Percentiles rank a stretch among this genome's conserved stretches.
phyloP scores from a whole-genome alignment of 2,329 filamentous ascomycete genomes.

The Aspergillus sp. region DNA sequence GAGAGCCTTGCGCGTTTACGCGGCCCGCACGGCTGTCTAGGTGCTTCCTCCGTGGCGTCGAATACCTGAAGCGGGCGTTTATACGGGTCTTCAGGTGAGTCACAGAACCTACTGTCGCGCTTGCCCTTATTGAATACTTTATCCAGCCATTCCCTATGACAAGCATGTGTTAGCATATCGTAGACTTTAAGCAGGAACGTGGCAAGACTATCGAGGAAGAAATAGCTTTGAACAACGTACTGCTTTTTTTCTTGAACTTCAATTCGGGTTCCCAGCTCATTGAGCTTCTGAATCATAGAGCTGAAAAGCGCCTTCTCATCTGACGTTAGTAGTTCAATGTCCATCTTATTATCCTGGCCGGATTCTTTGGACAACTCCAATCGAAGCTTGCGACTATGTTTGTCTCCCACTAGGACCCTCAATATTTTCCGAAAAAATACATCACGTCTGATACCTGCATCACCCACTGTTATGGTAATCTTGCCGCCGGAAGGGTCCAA shows the following conservation, averaged over 20 bases:
- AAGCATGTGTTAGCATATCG: conserved; percentile 15
- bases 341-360: conserved; percentile 23
- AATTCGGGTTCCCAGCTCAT: background rate
- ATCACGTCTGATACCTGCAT: background rate
- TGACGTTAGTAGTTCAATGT: conserved; percentile 35
- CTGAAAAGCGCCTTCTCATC: conserved; percentile 30
- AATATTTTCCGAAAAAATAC: conserved; percentile 24
- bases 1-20: conserved; percentile 38
- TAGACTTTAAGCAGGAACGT: background rate
- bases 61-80: conserved; percentile 24
- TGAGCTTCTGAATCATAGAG: conserved; percentile 17
- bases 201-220: background rate
- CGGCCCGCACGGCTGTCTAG: conserved; percentile 15
- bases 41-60: conserved; percentile 9
- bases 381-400: conserved; percentile 34
- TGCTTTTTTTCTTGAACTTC: conserved; percentile 26
- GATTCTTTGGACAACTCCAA: conserved; percentile 32
- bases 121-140: conserved; percentile 31
- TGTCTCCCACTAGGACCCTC: conserved; percentile 25
- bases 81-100: background rate
- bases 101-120: conserved; percentile 10
- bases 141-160: conserved; percentile 39
- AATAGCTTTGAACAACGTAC: conserved; percentile 27
- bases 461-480: conserved; percentile 10
- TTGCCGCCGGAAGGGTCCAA: conserved; percentile 19